These are phyloP conservation scores for Carnegiea gigantea DNA, from an alignment of 179 eudicot genomes.

Conservation along the genomic window DNA sequence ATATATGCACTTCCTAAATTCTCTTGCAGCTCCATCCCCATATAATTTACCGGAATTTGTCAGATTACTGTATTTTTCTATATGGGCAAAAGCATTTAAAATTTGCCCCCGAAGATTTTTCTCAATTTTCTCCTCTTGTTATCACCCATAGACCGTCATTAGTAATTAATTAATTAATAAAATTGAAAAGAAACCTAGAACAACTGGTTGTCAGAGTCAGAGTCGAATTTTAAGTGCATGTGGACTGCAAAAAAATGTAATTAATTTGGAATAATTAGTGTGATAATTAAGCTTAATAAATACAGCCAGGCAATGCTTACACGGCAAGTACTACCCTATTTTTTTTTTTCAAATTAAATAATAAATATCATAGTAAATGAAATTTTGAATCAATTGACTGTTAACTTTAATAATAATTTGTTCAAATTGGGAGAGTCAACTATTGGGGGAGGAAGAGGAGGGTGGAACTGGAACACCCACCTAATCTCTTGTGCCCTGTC, in stretches of 20 bases:
- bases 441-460: background rate
- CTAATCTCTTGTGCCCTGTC: background rate
- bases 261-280: background rate
- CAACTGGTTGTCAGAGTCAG: slow-evolving; percentile 17
- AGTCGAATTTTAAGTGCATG: slow-evolving; percentile 1
- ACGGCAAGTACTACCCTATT: slow-evolving; percentile 23
- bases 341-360: background rate
- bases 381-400: slow-evolving; percentile 1
- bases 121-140: background rate
- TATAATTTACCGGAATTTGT: background rate
- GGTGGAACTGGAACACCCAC: background rate
- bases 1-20: slow-evolving; percentile 11
- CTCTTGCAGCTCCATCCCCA: background rate
- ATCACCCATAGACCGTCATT: slow-evolving; percentile 2
- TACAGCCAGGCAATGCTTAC: slow-evolving; percentile 13
- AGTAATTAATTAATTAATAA: background rate
- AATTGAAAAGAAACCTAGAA: background rate
- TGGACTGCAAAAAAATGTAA: slow-evolving; percentile 5
- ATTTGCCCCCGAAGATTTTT: background rate
- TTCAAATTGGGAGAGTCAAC: background rate
- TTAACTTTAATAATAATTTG: background rate
- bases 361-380: background rate
- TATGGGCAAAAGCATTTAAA: background rate
- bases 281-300: background rate
- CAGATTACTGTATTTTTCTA: background rate